Evolutionary conservation across 768 basidiomycete genomes (phyloP), one percentile per base, ranked within the genome.

Genomic region (Cantharellus anzutake): DNA sequence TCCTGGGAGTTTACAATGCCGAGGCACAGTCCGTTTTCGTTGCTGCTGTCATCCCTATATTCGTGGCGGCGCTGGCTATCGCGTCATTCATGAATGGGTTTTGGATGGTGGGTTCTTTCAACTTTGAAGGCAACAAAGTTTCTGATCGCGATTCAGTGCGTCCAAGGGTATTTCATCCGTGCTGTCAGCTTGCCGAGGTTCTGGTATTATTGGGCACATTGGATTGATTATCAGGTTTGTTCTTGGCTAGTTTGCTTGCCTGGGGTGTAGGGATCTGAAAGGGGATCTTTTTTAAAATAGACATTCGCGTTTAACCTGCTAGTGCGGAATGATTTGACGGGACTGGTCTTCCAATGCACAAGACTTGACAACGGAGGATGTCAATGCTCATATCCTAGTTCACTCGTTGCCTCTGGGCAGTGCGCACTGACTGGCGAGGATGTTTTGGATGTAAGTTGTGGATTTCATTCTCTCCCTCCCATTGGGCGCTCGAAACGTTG

Each of bases 51-150:
- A 60, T 81, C 2, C 81, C 81, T 0, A 74, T 80, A 37, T 81
- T 81, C 60, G 78, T 81, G 16, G 80, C 80, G 0, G 76, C 80
- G 3, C 70, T 82, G 3, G 80, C 80, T 0, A 71, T 81, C 4
- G 70, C 73, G 7, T 72, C 74, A 4, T 81, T 80, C 63, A 62
- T 76, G 42, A 78, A 76, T 62, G 76, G 75, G 0, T 77, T 81
- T 62, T 80, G 78, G 78, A 81, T 81, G 80, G 73, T 75, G n/a
- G 73, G 75, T 38, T 73, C 74, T 7, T 74, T 75, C 60, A 53
- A 50, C 60, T 64, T 41, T 44, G 41, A 42, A 34, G 11, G 56
- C 34, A 16, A 61, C 40, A 3, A 20, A 35, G 34, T 41, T 7
- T 44, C 55, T 20, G 3, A 40, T 38, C 50, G 51, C 11, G n/a